phyloP scores from a whole-genome alignment of 768 basidiomycete genomes.

The Galerina sulciceps region DNA sequence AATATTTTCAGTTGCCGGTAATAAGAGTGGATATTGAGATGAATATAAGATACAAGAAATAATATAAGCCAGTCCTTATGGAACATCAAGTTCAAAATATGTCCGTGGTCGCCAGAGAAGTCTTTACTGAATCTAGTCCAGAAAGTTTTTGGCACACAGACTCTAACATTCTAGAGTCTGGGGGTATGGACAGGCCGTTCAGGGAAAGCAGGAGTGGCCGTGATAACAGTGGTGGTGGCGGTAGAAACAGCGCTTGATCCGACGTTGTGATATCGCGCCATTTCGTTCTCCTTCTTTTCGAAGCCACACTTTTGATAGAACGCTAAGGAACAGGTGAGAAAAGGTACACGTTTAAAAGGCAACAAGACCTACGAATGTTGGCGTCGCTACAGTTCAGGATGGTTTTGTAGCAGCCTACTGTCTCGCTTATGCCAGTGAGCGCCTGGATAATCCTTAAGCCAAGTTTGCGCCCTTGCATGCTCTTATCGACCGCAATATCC shows the following conservation, averaged over 20 bases:
- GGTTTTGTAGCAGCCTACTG: slow-evolving; percentile 89
- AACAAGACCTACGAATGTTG: slow-evolving; percentile 80
- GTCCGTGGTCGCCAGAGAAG: background rate
- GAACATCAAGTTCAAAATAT: background rate
- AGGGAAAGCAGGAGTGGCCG: slow-evolving; percentile 2
- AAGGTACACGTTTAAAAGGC: background rate
- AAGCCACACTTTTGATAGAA: slow-evolving; percentile 98
- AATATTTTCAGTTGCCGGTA: too few relatives aligned
- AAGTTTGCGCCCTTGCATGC: slow-evolving; percentile 89
- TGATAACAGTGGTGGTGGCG: slow-evolving; percentile 6
- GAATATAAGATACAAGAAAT: background rate
- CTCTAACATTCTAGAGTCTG: slow-evolving; percentile 12
- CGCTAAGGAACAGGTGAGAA: slow-evolving; percentile 47
- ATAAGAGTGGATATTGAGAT: too few relatives aligned
- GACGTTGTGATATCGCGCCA: slow-evolving; percentile 58
- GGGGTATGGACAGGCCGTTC: slow-evolving; percentile 18
- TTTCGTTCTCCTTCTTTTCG: slow-evolving; percentile 89
- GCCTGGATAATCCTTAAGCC: slow-evolving; percentile 88
- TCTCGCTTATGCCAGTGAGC: slow-evolving; percentile 83
- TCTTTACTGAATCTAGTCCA: background rate
- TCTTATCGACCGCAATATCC: slow-evolving; percentile 92
- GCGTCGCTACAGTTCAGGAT: slow-evolving; percentile 92
- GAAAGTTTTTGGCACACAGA: background rate
- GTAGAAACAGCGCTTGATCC: background rate
- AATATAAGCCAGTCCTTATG: background rate